Evolutionary conservation across 1,139 yeast genomes (phyloP).

Genomic region (Candida glucosophila): DNA sequence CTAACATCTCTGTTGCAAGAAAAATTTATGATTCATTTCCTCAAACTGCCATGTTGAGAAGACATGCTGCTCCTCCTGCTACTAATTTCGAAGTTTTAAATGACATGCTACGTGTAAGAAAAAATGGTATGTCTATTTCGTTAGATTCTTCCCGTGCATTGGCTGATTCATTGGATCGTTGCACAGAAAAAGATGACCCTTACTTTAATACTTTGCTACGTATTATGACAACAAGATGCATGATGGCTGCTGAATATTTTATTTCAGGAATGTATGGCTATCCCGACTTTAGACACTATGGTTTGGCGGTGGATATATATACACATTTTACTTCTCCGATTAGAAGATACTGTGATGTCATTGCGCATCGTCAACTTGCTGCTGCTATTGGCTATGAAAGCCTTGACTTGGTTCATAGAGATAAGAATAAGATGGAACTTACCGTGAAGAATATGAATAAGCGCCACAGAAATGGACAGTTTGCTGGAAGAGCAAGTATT

Average conservation of each 20-base stretch:
- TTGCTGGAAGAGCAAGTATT: conserved; percentile 96
- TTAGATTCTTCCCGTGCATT: conserved; percentile 82
- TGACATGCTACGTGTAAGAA: conserved; percentile 81
- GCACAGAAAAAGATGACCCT: conserved; percentile 73
- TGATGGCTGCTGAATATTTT: conserved; percentile 99
- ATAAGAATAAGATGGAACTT: conserved; percentile 81
- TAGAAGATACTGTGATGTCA: conserved; percentile 95
- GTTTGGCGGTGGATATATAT: conserved; percentile 93
- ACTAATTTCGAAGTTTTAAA: conserved; percentile 84
- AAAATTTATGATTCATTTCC: conserved; percentile 90
- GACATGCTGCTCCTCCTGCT: conserved; percentile 95
- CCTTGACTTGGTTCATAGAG: conserved; percentile 74
- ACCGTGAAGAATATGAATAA: conserved; percentile 85
- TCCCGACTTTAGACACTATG: conserved; percentile 95
- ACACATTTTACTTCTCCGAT: conserved; percentile 99
- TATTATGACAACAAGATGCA: conserved; percentile 96
- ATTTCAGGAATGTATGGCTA: conserved; percentile 88
- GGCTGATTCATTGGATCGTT: conserved; percentile 88
- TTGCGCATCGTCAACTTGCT: conserved; percentile 94
- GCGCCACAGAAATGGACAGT: conserved; percentile 96
- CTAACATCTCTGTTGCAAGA: conserved; percentile 91
- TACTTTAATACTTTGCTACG: conserved; percentile 91
- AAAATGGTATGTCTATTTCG: conserved; percentile 64
- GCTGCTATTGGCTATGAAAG: conserved; percentile 94
- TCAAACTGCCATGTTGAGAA: conserved; percentile 95